Base-by-base conservation (phyloP, 2,329 filamentous ascomycete genomes). In the Remersonia thermophila region DNA sequence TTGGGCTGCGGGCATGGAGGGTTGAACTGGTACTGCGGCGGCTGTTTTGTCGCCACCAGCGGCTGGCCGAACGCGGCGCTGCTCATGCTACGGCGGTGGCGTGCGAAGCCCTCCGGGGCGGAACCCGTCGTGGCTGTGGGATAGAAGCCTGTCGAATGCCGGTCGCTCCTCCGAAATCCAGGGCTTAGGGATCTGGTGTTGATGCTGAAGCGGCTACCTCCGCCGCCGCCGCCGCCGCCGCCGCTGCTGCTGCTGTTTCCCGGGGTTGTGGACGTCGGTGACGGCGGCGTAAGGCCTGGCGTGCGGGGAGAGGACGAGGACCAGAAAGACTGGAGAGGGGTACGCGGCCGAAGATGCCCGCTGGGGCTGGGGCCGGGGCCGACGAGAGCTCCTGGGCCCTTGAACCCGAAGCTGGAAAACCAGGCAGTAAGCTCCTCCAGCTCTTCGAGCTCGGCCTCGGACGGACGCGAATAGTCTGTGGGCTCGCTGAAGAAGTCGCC, bases 331-430 rank as follows among this genome's bases (percentile, higher is more conserved):
- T 38, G 32, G 17, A 10, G n/a, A 6, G 36, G 33, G 11, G 36
- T 41, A 18, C 35, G 38, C 25, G 36, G 30, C n/a, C 38, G 35
- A 6, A 27, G 25, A 6, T 23, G 5, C 5, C 20, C 20, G 20
- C 9, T 23, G 5, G 20, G 20, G 20, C 20, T 23, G n/a, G 38
- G 27, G 4, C 5, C 7, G n/a, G 40, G 27, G 5, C 36, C 30
- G 18, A 48, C 35, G 8, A 73, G 55, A 27, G 52, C 47, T 7
- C 67, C 66, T 29, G 56, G 49, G 3, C 57, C 53, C 25, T 61
- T 55, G 38, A 73, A 66, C 10, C 65, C 62, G 48, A 69, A 66
- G 3, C 56, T 59, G n/a, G 59, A 56, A 45, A 68, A 72, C 71
- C 71, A 76, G 2, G 57, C 55, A 4, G 51, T 51, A 15, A 75